These are phyloP conservation scores for Seiridium cupressi DNA, from an alignment of 2,329 filamentous ascomycete species.

Conservation along the genomic window DNA sequence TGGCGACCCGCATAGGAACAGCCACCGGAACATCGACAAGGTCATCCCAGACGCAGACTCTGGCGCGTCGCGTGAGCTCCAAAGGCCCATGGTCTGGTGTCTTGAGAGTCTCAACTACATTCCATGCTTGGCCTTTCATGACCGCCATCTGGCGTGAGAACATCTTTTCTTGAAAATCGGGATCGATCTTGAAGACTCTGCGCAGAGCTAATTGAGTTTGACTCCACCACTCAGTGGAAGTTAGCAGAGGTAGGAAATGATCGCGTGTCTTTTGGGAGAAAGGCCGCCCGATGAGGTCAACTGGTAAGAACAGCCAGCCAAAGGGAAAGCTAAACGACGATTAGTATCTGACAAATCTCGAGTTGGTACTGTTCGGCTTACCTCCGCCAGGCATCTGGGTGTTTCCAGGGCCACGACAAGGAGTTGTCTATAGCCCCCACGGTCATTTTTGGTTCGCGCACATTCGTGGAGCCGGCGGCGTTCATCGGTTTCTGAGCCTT, in stretches of 20 bases:
- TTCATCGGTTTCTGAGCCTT: slow-evolving; percentile 82
- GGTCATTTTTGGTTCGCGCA: slow-evolving; percentile 58
- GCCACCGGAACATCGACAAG: slow-evolving; percentile 94
- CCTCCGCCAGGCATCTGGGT: slow-evolving; percentile 82
- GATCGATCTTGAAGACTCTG: slow-evolving; percentile 84
- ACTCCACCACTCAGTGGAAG: slow-evolving; percentile 95
- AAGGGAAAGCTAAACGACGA: slow-evolving; percentile 84
- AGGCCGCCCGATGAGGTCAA: slow-evolving; percentile 91
- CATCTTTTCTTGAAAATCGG: slow-evolving; percentile 98
- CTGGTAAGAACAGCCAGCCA: slow-evolving; percentile 95
- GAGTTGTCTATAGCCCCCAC: slow-evolving; percentile 98
- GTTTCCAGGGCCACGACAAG: slow-evolving; percentile 98
- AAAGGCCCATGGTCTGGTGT: slow-evolving; percentile 87
- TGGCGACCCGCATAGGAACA: slow-evolving; percentile 82
- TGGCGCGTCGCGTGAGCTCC: slow-evolving; percentile 83
- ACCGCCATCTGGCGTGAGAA: slow-evolving; percentile 97
- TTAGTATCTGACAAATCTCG: background rate
- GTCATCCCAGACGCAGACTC: slow-evolving; percentile 98
- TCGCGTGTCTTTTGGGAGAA: slow-evolving; percentile 92
- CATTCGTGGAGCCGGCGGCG: slow-evolving; percentile 54
- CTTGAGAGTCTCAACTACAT: slow-evolving; percentile 96
- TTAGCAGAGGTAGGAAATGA: slow-evolving; percentile 93
- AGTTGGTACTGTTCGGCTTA: slow-evolving; percentile 18
- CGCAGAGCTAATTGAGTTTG: slow-evolving; percentile 87
- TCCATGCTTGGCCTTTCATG: slow-evolving; percentile 99